Conservation (phyloP, 1,284 basidiomycete genomes). For the Singerocomus inundabilis region DNA sequence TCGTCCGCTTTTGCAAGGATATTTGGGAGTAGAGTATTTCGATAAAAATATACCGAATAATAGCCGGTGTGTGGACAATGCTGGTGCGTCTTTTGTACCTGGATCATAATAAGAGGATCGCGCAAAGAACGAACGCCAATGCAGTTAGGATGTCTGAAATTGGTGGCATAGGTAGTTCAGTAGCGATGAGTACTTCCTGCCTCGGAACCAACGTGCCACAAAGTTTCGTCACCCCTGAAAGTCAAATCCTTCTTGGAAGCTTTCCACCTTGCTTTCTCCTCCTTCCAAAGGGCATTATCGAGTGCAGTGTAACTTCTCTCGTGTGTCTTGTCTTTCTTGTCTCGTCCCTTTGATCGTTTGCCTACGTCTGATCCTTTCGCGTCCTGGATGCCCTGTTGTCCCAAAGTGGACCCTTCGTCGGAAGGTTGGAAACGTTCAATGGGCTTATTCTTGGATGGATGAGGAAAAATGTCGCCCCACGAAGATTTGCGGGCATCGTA, state of each 20-base stretch:
- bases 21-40: not conserved
- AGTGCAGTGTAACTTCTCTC: slow-evolving; percentile 40
- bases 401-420: slow-evolving; percentile 28
- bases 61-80: not conserved
- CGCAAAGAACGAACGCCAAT: no score
- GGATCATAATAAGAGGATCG: no score
- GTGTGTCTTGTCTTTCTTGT: slow-evolving; percentile 25
- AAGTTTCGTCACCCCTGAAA: slow-evolving; percentile 3
- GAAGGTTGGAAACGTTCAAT: slow-evolving; percentile 57
- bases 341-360: slow-evolving; percentile 44
- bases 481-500: slow-evolving; percentile 92
- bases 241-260: slow-evolving; percentile 28
- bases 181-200: slow-evolving; percentile 3
- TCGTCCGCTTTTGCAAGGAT: not conserved
- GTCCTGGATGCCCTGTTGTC: slow-evolving; percentile 12
- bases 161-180: slow-evolving; percentile 1
- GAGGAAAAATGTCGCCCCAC: slow-evolving; percentile 97
- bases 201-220: slow-evolving; percentile 11
- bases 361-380: slow-evolving; percentile 53
- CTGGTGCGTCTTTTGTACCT: not conserved
- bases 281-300: slow-evolving; percentile 31
- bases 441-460: slow-evolving; percentile 71
- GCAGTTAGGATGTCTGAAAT: not conserved
- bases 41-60: slow-evolving; percentile 7
- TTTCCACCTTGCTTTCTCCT: slow-evolving; percentile 39